Evolutionary conservation across 192 early-diverging fungal genomes (phyloP).

Genomic region (Mortierella antarctica): DNA sequence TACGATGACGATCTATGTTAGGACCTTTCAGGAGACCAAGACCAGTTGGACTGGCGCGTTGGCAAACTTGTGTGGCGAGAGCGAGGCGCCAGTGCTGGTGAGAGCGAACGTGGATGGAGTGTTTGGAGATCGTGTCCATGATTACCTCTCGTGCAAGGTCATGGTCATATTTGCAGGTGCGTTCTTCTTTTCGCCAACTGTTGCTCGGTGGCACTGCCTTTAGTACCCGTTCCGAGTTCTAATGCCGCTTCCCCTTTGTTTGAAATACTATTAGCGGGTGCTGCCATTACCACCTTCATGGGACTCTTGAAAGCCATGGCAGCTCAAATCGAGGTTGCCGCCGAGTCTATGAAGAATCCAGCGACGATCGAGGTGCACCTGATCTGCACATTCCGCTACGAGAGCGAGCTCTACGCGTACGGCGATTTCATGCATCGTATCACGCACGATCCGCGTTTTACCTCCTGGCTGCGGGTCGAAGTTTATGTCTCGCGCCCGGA

Average conservation of each 20-base stretch:
- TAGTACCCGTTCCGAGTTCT: not conserved
- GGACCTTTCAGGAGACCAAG: slow-evolving; percentile 38
- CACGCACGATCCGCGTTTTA: slow-evolving; percentile 37
- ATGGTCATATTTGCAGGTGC: slow-evolving; percentile 49
- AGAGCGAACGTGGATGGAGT: slow-evolving; percentile 32
- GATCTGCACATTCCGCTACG: slow-evolving; percentile 47
- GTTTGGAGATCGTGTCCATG: slow-evolving; percentile 46
- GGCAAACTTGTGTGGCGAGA: slow-evolving; percentile 19
- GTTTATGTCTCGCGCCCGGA: slow-evolving; percentile 42
- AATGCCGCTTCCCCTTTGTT: not conserved
- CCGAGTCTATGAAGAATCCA: not conserved
- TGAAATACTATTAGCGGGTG: slow-evolving; percentile 17
- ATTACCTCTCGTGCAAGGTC: slow-evolving; percentile 18
- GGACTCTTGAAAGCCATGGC: slow-evolving; percentile 38
- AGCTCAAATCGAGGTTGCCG: slow-evolving; percentile 30
- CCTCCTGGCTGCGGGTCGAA: slow-evolving; percentile 24
- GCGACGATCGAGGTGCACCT: slow-evolving; percentile 23
- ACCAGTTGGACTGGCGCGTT: slow-evolving; percentile 39
- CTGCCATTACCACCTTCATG: slow-evolving; percentile 51
- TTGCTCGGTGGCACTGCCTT: not conserved
- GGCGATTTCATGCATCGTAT: slow-evolving; percentile 47
- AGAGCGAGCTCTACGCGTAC: slow-evolving; percentile 44
- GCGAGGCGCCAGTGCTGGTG: slow-evolving; percentile 11
- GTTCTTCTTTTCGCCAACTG: not conserved
- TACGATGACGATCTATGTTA: slow-evolving; percentile 44